Evolutionary conservation across 495 filamentous ascomycete genomes (phyloP).

Genomic region (Neurospora intermedia): DNA sequence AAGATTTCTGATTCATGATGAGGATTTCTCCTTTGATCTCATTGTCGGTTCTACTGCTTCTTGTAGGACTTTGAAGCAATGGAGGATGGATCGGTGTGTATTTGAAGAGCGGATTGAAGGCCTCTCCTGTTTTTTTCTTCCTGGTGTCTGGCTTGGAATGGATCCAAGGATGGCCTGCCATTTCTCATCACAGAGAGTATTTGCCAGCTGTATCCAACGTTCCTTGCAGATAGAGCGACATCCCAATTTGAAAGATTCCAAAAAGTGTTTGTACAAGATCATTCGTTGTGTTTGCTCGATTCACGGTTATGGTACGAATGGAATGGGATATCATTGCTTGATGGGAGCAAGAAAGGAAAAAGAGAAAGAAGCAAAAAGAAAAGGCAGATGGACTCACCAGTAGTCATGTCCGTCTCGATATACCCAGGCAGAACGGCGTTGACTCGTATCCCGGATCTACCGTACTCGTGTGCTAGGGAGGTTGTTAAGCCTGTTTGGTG

Average conservation of each 20-base stretch:
- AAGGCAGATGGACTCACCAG: constrained; percentile 37
- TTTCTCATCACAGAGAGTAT: no score
- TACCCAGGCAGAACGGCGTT: constrained; percentile 82
- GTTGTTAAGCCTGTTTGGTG: constrained; percentile 48
- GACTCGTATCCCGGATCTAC: constrained; percentile 47
- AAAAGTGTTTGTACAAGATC: no score
- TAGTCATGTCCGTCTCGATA: constrained; percentile 68
- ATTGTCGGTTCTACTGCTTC: not conserved
- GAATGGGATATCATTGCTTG: not conserved
- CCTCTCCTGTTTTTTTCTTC: not conserved
- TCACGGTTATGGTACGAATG: not conserved
- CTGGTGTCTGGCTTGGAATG: no score
- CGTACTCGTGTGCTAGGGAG: constrained; percentile 56
- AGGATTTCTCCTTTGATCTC: not conserved
- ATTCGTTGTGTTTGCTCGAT: not conserved
- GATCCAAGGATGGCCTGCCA: no score
- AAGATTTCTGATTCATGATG: not conserved
- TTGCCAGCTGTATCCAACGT: no score
- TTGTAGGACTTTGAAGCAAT: not conserved
- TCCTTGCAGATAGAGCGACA: no score
- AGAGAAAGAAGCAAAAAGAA: not conserved
- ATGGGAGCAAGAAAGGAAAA: not conserved
- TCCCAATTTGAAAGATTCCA: no score
- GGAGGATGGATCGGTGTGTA: not conserved
- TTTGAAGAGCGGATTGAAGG: not conserved